Evolutionary conservation across 352 stramenopile genomes (phyloP).

Genomic region (Aphanomyces cochlioides): DNA sequence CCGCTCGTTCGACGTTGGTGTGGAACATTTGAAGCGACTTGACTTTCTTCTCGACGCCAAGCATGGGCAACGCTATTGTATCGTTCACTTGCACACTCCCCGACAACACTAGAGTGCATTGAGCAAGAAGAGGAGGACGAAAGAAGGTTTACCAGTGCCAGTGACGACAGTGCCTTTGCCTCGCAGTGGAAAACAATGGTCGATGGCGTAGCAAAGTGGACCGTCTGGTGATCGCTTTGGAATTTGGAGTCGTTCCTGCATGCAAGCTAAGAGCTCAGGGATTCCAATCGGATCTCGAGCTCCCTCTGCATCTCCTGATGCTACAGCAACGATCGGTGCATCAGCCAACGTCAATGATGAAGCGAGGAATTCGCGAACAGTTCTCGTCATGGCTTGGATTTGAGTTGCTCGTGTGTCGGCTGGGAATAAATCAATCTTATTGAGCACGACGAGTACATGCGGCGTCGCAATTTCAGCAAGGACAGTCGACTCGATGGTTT

Average conservation of each 20-base stretch:
- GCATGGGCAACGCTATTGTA: constrained; percentile 89
- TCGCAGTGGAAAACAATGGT: constrained; percentile 98
- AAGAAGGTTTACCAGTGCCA: constrained; percentile 47
- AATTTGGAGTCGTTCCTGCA: constrained; percentile 39
- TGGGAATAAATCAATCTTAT: constrained; percentile 96
- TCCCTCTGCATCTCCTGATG: constrained; percentile 38
- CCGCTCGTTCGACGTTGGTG: constrained; percentile 64
- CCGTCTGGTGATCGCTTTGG: constrained; percentile 45
- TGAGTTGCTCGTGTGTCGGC: constrained; percentile 47
- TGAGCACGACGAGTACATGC: constrained; percentile 92
- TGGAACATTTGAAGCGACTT: constrained; percentile 99
- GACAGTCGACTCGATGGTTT: constrained; percentile 98
- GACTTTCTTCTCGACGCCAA: constrained; percentile 87
- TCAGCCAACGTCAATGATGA: constrained; percentile 27
- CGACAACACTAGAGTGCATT: constrained; percentile 66
- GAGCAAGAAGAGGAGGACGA: background rate
- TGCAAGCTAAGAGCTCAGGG: constrained; percentile 52
- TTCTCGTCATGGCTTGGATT: constrained; percentile 39
- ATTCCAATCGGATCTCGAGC: constrained; percentile 50
- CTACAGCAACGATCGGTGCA: constrained; percentile 83
- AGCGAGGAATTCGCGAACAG: constrained; percentile 11
- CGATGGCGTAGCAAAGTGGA: constrained; percentile 92
- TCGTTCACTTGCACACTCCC: constrained; percentile 88
- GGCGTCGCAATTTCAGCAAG: constrained; percentile 90
- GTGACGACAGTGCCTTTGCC: constrained; percentile 98